Conservation (phyloP, 345 rosid species). For the Brassica cretica region DNA sequence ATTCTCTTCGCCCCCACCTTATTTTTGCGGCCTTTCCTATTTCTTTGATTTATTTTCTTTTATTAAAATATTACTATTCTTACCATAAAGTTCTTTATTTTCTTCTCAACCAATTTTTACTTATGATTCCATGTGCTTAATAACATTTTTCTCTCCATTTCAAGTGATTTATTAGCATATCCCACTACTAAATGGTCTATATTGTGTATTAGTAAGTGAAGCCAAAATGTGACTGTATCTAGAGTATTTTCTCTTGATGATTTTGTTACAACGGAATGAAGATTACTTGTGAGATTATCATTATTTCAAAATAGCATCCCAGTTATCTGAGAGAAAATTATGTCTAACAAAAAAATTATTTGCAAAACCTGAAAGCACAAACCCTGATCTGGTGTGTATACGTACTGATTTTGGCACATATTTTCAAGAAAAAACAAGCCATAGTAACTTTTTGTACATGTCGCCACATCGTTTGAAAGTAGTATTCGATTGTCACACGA, state of each 20-base stretch:
- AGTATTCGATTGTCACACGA: neutral
- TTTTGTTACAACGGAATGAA: neutral
- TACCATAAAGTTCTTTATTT: too few relatives aligned
- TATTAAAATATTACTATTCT: too few relatives aligned
- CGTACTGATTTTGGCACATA: neutral
- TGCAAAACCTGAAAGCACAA: neutral
- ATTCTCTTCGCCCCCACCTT: slow-evolving; percentile 45
- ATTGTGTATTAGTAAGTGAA: slow-evolving; percentile 4
- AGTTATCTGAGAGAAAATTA: neutral
- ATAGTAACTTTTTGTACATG: neutral
- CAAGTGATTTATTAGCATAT: neutral
- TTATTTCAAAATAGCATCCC: neutral
- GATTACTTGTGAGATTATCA: neutral
- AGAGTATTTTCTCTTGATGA: neutral
- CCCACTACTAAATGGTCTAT: neutral
- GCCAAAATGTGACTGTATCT: neutral
- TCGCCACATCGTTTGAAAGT: neutral
- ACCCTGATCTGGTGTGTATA: neutral
- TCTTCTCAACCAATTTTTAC: slow-evolving; percentile 8
- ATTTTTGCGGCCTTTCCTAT: slow-evolving; percentile 19
- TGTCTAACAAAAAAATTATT: neutral
- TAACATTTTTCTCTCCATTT: neutral
- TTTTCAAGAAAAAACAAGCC: neutral
- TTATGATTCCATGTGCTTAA: slow-evolving; percentile 34
- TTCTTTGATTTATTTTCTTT: neutral